Evolutionary conservation across 805 yeast genomes (phyloP).

Genomic region (Yarrowia porcina): DNA sequence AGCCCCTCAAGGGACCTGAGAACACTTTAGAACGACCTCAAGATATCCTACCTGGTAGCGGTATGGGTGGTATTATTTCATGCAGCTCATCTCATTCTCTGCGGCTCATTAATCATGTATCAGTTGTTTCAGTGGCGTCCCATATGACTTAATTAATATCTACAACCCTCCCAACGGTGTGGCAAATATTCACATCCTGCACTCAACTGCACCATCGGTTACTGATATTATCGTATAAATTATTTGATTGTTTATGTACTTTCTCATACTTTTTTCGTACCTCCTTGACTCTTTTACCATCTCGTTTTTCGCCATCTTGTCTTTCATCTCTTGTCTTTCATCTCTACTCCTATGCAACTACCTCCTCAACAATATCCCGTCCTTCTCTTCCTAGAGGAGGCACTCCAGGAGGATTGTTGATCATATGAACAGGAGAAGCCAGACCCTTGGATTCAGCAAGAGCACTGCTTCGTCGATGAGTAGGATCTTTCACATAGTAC

Average conservation of each 20-base stretch:
- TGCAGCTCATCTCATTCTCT: no score
- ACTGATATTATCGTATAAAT: not conserved
- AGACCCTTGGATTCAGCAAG: conserved; percentile 90
- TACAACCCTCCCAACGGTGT: no score
- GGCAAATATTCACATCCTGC: no score
- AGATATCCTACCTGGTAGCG: no score
- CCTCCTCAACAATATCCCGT: conserved; percentile 36
- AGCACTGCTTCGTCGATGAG: conserved; percentile 65
- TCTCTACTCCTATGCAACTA: not conserved
- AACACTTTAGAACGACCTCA: no score
- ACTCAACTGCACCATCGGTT: not conserved
- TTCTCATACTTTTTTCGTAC: no score
- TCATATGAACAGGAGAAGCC: conserved; percentile 81
- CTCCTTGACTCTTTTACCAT: no score
- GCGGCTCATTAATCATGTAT: no score
- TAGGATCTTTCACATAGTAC: conserved; percentile 71
- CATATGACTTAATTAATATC: not conserved
- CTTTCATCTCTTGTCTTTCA: no score
- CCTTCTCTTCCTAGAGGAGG: conserved; percentile 84
- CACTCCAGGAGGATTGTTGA: conserved; percentile 42
- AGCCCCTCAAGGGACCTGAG: no score
- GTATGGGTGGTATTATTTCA: no score
- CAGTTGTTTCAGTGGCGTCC: not conserved
- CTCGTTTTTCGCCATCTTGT: no score
- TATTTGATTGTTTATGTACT: not conserved